Evolutionary conservation across 192 early-diverging fungal genomes (phyloP).

Genomic region (Backusella australiensis): DNA sequence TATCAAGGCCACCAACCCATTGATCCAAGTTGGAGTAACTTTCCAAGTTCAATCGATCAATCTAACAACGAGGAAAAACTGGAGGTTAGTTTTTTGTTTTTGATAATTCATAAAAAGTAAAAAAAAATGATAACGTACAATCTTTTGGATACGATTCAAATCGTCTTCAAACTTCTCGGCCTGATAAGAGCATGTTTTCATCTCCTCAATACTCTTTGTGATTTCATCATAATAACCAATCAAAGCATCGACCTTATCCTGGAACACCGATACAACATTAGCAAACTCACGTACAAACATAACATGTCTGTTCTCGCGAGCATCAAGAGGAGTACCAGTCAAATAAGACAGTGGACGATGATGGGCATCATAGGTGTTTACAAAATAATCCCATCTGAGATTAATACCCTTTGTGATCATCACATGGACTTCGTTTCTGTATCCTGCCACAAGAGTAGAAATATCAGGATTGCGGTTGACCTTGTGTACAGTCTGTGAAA

Average conservation of each 20-base stretch:
- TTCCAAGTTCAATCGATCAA: conserved; percentile 93
- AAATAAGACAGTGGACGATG: conserved; percentile 39
- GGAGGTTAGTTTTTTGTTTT: neutral
- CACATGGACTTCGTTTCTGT: conserved; percentile 89
- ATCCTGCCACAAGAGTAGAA: conserved; percentile 83
- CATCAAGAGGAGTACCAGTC: conserved; percentile 49
- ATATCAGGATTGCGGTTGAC: conserved; percentile 77
- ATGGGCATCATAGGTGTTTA: conserved; percentile 63
- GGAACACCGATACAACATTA: conserved; percentile 83
- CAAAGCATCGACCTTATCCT: conserved; percentile 89
- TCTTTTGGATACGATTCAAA: conserved; percentile 83
- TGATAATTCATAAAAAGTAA: neutral
- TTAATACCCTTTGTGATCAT: conserved; percentile 79
- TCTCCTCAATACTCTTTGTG: conserved; percentile 74
- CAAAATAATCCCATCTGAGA: conserved; percentile 94
- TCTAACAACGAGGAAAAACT: conserved; percentile 33
- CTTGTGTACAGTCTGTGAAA: conserved; percentile 79
- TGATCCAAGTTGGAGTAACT: conserved; percentile 89
- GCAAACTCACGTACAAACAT: conserved; percentile 96
- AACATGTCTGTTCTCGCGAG: conserved; percentile 83
- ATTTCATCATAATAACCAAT: conserved; percentile 85
- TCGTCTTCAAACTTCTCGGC: conserved; percentile 62
- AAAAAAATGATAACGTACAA: conserved; percentile 41
- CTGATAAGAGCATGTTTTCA: conserved; percentile 77
- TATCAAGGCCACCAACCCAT: conserved; percentile 86